phyloP scores from a whole-genome alignment of 208 protist genomes.

The Wallacemonas sp. region DNA sequence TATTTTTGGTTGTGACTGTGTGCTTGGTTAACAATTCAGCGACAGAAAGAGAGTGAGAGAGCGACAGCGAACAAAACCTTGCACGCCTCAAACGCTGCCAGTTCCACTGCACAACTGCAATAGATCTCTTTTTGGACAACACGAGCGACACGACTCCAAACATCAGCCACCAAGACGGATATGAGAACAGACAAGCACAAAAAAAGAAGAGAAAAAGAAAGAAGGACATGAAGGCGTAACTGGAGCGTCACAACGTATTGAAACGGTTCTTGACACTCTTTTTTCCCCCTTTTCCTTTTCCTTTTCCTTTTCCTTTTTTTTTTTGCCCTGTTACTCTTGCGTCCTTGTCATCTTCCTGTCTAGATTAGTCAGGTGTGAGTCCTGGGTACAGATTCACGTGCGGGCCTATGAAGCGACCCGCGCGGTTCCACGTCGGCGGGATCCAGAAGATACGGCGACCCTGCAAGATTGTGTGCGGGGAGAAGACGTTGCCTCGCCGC shows the following conservation, averaged over 20 bases:
- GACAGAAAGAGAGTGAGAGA: neutral
- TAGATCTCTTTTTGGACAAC: no score
- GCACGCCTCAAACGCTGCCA: no score
- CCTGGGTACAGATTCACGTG: conserved; percentile 88
- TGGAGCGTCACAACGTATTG: no score
- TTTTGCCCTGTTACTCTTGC: neutral
- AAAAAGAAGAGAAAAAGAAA: neutral
- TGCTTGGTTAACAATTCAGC: neutral
- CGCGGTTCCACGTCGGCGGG: conserved; percentile 86
- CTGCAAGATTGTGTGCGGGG: conserved; percentile 72
- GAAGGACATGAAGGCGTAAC: neutral
- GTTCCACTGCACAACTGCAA: no score
- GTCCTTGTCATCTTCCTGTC: neutral
- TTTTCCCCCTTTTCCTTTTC: neutral
- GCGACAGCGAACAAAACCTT: neutral
- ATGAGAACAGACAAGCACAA: neutral
- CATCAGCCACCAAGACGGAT: neutral
- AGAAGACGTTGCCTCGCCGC: conserved; percentile 69
- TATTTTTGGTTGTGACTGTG: neutral
- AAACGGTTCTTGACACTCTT: no score
- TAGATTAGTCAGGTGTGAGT: conserved; percentile 78
- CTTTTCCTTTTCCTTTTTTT: neutral
- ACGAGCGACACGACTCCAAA: no score
- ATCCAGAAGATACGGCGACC: conserved; percentile 87
- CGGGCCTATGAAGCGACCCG: conserved; percentile 74